Conservation (phyloP, 1,284 basidiomycete genomes). For the Heterobasidion annosum region DNA sequence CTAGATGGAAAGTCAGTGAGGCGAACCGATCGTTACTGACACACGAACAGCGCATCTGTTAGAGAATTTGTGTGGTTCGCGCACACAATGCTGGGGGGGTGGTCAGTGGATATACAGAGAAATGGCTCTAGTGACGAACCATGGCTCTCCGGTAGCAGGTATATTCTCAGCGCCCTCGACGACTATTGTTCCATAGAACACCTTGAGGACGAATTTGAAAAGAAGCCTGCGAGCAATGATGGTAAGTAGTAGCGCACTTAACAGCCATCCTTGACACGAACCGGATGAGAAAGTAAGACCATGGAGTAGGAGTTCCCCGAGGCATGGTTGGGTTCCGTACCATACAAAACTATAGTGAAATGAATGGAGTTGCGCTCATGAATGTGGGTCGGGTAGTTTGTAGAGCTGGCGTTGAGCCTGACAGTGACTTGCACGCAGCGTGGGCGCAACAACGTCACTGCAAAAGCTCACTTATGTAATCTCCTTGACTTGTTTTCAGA, state of each 20-base stretch:
- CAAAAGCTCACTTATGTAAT: too few relatives aligned
- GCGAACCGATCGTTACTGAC: neutral
- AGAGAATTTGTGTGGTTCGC: conserved; percentile 81
- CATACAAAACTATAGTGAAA: too few relatives aligned
- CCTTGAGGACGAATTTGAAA: conserved; percentile 74
- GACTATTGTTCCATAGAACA: conserved; percentile 85
- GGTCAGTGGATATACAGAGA: conserved; percentile 8
- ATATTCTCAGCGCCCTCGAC: conserved; percentile 41
- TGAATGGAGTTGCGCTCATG: too few relatives aligned
- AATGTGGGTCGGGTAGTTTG: too few relatives aligned
- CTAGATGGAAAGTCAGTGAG: conserved; percentile 23
- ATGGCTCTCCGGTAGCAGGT: neutral
- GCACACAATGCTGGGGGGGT: conserved; percentile 45
- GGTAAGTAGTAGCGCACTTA: conserved; percentile 2
- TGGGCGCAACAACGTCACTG: too few relatives aligned
- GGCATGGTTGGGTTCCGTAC: conserved; percentile 19
- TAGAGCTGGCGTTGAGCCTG: too few relatives aligned
- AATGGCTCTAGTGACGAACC: neutral
- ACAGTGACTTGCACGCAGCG: too few relatives aligned
- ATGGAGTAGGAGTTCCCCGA: conserved; percentile 45
- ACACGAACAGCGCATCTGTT: conserved; percentile 70
- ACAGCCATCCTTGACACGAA: conserved; percentile 14
- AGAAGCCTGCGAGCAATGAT: conserved; percentile 35
- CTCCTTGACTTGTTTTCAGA: too few relatives aligned
- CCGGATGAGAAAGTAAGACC: conserved; percentile 65